Evolutionary conservation across 768 basidiomycete genomes (phyloP).

Genomic region (Roridomyces roridus): DNA sequence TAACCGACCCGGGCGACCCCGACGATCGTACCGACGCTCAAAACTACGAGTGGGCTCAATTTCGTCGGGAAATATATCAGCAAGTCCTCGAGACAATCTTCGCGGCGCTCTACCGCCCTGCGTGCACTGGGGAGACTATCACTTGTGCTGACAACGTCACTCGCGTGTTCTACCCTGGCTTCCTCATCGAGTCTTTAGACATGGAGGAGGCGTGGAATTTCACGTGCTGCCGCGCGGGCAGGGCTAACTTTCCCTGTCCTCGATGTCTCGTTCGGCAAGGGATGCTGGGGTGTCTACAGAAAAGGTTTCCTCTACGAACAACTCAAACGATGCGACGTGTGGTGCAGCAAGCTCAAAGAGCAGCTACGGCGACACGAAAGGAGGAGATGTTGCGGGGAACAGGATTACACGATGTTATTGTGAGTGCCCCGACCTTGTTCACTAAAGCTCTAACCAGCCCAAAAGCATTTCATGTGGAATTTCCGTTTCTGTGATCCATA

Average conservation of each 20-base stretch:
- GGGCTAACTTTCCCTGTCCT: conserved; percentile 36
- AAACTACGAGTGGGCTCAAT: conserved; percentile 30
- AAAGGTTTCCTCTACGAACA: conserved; percentile 22
- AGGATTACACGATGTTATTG: conserved; percentile 30
- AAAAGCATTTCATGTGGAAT: conserved; percentile 37
- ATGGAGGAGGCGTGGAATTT: conserved; percentile 35
- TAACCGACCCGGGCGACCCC: conserved; percentile 33
- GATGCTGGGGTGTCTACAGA: conserved; percentile 27
- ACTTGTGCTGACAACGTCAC: conserved; percentile 27
- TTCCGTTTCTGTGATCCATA: conserved; percentile 32
- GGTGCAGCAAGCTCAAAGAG: conserved; percentile 13
- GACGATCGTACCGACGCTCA: conserved; percentile 23
- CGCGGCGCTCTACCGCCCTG: conserved; percentile 20
- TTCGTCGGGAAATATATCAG: conserved; percentile 37
- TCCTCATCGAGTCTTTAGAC: conserved; percentile 36
- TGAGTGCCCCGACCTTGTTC: too few relatives aligned
- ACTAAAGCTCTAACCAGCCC: too few relatives aligned
- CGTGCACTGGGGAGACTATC: conserved; percentile 30
- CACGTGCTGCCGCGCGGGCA: conserved; percentile 29
- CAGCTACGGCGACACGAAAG: conserved; percentile 12
- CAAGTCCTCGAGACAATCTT: conserved; percentile 32
- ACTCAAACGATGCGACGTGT: conserved; percentile 26
- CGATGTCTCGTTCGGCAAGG: conserved; percentile 33
- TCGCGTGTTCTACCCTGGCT: conserved; percentile 33
- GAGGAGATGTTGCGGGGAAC: conserved; percentile 27